Percentiles rank a stretch among this genome's conserved stretches.
These are phyloP conservation scores for Sporothrix brasiliensis DNA, from an alignment of 2,329 filamentous ascomycete genomes.

Conservation along the genomic window DNA sequence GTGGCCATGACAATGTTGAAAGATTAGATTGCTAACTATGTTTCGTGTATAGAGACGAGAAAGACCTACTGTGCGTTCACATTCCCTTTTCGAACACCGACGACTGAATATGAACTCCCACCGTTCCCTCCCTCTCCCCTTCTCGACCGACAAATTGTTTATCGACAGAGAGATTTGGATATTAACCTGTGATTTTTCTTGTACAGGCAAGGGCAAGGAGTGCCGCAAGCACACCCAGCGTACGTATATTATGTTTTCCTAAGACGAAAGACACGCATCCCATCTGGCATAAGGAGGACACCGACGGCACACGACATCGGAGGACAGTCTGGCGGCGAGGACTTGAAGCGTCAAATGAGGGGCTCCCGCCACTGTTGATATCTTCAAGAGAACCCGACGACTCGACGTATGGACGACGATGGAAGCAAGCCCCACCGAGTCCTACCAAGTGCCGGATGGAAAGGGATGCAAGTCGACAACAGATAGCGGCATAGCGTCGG, in stretches of 20 bases:
- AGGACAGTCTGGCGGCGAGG: background rate
- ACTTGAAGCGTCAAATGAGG: background rate
- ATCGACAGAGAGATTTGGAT: constrained; percentile 10
- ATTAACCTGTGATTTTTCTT: constrained; percentile 32
- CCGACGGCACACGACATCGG: background rate
- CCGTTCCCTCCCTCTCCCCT: background rate
- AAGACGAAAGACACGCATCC: background rate
- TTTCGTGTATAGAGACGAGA: constrained; percentile 36
- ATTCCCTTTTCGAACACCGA: background rate
- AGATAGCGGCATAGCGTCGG: background rate
- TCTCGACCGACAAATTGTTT: constrained; percentile 12
- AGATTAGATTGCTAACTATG: constrained; percentile 31
- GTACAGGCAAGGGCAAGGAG: constrained; percentile 74
- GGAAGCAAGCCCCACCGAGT: background rate
- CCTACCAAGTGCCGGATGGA: background rate
- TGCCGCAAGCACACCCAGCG: constrained; percentile 74
- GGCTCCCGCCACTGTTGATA: no score
- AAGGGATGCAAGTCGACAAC: background rate
- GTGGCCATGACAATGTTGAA: background rate
- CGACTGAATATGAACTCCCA: background rate
- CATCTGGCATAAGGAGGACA: constrained; percentile 8
- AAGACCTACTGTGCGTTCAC: constrained; percentile 38
- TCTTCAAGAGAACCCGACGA: background rate
- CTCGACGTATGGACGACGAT: background rate
- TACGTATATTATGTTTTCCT: constrained; percentile 31